Evolutionary conservation across 2,329 filamentous ascomycete genomes (phyloP), one percentile per base, ranked within the genome.

Genomic region (Nothomitra cinnamomea): DNA sequence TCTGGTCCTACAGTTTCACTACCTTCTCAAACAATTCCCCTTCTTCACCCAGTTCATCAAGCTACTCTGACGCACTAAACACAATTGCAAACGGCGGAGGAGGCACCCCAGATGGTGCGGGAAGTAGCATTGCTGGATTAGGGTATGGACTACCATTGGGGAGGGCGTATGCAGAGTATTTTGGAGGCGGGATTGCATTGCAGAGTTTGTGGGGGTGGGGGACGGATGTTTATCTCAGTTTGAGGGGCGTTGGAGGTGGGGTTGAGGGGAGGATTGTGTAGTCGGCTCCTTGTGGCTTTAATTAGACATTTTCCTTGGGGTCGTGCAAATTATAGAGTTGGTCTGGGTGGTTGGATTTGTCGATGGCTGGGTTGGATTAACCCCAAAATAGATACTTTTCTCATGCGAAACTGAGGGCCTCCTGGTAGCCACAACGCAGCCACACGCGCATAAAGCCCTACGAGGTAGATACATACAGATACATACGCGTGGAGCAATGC

Each of bases 1-100:
- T 98, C 55, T 98, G 92, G 89, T 89, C 88, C 5, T 98, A 96
- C 66, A 92, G 86, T 57, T 98, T 95, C 66, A 95, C 90, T 19
- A 98, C 92, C 0, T 96, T 96, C 67, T 83, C 53, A 68, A 77
- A 58, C 63, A 73, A 60, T 62, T 51, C 50, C 6, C 13, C 50
- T 8, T 52, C 50, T 2, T 41, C 32, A 7, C n/a, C 50, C 2
- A 38, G 4, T 7, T 52, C 50, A 15, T 51, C 48, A 28, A 35
- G 21, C 12, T 52, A 40, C 49, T 74, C 79, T 63, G 81, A 85
- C 62, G 85, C 84, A 0, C 69, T 95, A 57, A 84, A 82, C 61
- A 80, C 83, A 3, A 83, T 95, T 50, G 83, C 45, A 3, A 35
- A 85, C 1, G 77, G 77, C 1, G 79, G 80, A 28, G 83, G 80